Conservation (phyloP, 345 rosid genomes). For the Carallia brachiata region DNA sequence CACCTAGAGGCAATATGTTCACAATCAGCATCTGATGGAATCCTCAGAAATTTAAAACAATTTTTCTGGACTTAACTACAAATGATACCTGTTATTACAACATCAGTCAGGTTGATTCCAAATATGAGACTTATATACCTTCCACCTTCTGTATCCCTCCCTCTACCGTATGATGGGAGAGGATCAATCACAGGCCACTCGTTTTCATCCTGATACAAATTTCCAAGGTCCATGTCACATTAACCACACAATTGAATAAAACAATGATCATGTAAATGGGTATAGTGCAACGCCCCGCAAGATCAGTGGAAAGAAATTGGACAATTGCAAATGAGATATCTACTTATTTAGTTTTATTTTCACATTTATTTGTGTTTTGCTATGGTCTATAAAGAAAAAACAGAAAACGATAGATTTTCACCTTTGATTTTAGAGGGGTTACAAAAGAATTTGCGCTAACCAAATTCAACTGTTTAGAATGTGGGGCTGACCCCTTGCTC, state of each 20-base stretch:
- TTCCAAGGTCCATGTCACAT: not conserved
- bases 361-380: too few relatives aligned
- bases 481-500: not conserved
- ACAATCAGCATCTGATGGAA: not conserved
- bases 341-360: not conserved
- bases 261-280: too few relatives aligned
- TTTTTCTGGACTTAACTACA: not conserved
- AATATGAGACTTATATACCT: conserved; percentile 45
- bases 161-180: conserved; percentile 50
- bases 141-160: conserved; percentile 46
- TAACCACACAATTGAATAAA: not conserved
- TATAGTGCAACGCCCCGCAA: too few relatives aligned
- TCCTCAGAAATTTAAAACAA: not conserved
- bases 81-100: conserved; percentile 37
- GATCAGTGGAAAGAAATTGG: too few relatives aligned
- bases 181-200: conserved; percentile 41
- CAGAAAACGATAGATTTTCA: too few relatives aligned
- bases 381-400: too few relatives aligned
- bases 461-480: conserved; percentile 1
- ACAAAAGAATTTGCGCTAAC: too few relatives aligned
- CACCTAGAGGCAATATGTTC: conserved; percentile 24
- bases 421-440: too few relatives aligned
- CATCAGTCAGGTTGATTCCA: conserved; percentile 46
- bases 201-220: conserved; percentile 27
- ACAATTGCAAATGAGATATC: not conserved